A percentile compares a stretch with the other conserved stretches of the same genome.
phyloP scores from a whole-genome alignment of 1,284 basidiomycete species.

The Trichosporon asahii region DNA sequence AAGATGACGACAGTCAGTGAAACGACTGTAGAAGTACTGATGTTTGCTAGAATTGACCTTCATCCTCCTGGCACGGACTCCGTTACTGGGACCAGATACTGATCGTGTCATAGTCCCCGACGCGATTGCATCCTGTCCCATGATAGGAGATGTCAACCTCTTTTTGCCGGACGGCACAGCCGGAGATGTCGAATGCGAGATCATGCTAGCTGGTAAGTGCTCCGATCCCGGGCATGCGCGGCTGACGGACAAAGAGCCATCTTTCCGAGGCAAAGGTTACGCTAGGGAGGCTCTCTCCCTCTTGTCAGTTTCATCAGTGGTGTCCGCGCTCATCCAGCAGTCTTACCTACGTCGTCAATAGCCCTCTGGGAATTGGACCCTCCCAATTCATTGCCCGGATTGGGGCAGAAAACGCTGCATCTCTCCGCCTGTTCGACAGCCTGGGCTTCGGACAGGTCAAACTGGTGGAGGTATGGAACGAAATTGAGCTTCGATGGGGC shows the following conservation, averaged over 20 bases:
- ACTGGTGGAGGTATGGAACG: conserved; percentile 66
- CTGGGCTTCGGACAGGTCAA: conserved; percentile 67
- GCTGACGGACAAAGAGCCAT: conserved; percentile 10
- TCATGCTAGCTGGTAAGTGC: conserved; percentile 74
- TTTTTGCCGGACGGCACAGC: conserved; percentile 52
- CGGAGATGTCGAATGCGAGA: conserved; percentile 63
- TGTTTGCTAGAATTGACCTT: conserved; percentile 72
- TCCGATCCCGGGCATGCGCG: fast-evolving
- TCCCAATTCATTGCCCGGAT: conserved; percentile 59
- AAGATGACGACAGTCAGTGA: conserved; percentile 77
- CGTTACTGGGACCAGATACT: conserved; percentile 17
- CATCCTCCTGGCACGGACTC: conserved; percentile 66
- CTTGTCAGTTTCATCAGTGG: conserved; percentile 47
- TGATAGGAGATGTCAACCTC: conserved; percentile 30
- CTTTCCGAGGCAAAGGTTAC: conserved; percentile 34
- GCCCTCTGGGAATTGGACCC: conserved; percentile 24
- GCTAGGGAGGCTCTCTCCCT: conserved; percentile 65
- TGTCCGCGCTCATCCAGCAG: conserved; percentile 31
- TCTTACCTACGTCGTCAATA: conserved; percentile 45
- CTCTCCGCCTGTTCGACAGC: conserved; percentile 62
- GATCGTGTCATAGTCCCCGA: conserved; percentile 28
- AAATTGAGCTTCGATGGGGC: conserved; percentile 64
- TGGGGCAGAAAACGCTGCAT: conserved; percentile 57
- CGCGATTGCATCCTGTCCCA: conserved; percentile 25
- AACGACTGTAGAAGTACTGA: background rate